Percentiles rank a stretch among this genome's conserved stretches.
These are phyloP conservation scores for Globisporangium recalcitrans DNA, from an alignment of 352 stramenopile species.

Conservation along the genomic window DNA sequence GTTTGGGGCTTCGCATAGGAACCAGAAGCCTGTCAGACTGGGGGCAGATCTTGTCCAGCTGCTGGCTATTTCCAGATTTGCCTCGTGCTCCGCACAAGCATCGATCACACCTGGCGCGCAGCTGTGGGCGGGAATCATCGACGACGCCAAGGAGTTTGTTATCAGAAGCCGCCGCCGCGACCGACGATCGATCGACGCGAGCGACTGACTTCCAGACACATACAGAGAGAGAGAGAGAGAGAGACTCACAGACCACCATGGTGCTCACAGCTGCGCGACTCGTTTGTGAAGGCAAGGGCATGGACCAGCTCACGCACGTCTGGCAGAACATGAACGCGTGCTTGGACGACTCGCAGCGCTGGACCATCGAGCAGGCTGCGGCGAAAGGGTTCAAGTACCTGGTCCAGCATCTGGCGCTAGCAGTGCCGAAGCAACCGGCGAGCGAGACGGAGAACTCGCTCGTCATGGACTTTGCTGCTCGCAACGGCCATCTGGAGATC, in stretches of 20 bases:
- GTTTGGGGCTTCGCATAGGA: conserved; percentile 1
- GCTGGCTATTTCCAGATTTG: conserved; percentile 8
- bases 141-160: not conserved
- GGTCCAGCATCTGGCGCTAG: conserved; percentile 57
- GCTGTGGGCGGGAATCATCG: conserved; percentile 8
- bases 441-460: conserved; percentile 34
- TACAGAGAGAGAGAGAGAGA: no score
- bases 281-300: conserved; percentile 35
- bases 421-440: conserved; percentile 14
- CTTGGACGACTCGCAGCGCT: conserved; percentile 49
- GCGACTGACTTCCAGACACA: not conserved
- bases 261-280: conserved; percentile 45
- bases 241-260: conserved; percentile 26
- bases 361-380: conserved; percentile 61
- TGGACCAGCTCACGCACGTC: conserved; percentile 58
- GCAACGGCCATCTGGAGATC: conserved; percentile 67
- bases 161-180: not conserved
- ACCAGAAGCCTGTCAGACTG: not conserved
- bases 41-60: not conserved
- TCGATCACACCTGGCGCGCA: conserved; percentile 5
- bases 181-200: not conserved
- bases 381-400: conserved; percentile 57
- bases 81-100: conserved; percentile 7
- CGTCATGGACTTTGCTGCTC: conserved; percentile 69
- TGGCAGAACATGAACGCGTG: conserved; percentile 37